These are phyloP conservation scores for Aspergillus caelatus DNA, from an alignment of 2,329 filamentous ascomycete genomes.

Conservation along the genomic window DNA sequence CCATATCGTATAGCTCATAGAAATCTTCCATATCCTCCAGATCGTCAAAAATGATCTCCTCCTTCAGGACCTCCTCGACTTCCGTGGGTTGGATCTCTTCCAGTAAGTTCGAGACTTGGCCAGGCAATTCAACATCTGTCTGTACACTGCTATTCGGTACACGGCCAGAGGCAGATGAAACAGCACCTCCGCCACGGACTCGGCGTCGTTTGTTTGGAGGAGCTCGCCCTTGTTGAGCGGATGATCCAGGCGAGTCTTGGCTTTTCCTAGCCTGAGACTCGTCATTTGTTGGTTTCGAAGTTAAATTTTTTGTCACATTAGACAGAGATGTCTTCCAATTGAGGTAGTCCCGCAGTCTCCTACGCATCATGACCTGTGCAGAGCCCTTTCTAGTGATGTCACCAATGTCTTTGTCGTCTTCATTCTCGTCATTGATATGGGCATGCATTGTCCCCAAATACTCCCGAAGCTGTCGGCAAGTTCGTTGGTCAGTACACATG, in stretches of 20 bases:
- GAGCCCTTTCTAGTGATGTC: constrained; percentile 66
- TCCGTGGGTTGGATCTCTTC: constrained; percentile 81
- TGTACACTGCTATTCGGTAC: constrained; percentile 74
- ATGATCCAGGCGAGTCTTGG: constrained; percentile 23
- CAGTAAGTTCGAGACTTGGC: constrained; percentile 80
- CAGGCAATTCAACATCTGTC: constrained; percentile 75
- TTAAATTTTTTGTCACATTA: constrained; percentile 67
- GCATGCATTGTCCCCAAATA: constrained; percentile 91
- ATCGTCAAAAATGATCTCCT: constrained; percentile 70
- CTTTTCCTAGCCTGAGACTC: constrained; percentile 25
- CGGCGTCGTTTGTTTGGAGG: constrained; percentile 85
- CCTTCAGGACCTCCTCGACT: constrained; percentile 72
- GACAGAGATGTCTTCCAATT: constrained; percentile 89
- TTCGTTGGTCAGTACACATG: constrained; percentile 89
- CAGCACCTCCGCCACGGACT: constrained; percentile 74
- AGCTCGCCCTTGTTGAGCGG: constrained; percentile 56
- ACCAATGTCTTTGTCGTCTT: constrained; percentile 51
- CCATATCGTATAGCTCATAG: constrained; percentile 89
- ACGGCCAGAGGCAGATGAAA: constrained; percentile 61
- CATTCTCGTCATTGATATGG: constrained; percentile 45
- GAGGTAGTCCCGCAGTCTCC: constrained; percentile 82
- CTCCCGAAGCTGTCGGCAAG: constrained; percentile 84
- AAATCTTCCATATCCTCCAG: constrained; percentile 90
- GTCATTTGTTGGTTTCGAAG: constrained; percentile 29
- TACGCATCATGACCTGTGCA: constrained; percentile 84